Evolutionary conservation across 2,329 filamentous ascomycete species (phyloP).

Genomic region (Hawksworthiomyces lignivorus): DNA sequence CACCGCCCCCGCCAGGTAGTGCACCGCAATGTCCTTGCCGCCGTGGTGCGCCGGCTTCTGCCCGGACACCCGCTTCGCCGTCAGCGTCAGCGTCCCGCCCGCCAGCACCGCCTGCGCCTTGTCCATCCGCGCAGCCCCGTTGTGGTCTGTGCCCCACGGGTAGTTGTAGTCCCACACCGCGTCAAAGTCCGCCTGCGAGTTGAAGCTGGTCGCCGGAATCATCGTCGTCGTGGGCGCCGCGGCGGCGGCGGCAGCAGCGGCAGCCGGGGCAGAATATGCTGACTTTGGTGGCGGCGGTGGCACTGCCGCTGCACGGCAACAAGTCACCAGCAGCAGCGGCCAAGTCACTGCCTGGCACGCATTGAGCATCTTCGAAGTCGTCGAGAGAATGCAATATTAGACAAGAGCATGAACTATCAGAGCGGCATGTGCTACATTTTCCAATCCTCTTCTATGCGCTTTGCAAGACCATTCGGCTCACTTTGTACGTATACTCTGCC

Average conservation of each 20-base stretch:
- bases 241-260: not conserved
- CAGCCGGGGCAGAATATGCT: no score
- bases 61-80: slow-evolving; percentile 33
- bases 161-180: slow-evolving; percentile 45
- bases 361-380: not conserved
- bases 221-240: slow-evolving; percentile 22
- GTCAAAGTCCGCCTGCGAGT: slow-evolving; percentile 30
- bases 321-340: not conserved
- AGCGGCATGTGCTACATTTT: no score
- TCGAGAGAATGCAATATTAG: no score
- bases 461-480: no score
- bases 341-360: no score
- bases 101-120: slow-evolving; percentile 34
- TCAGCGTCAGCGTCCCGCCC: slow-evolving; percentile 30
- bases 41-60: slow-evolving; percentile 30
- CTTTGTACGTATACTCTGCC: no score
- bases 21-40: slow-evolving; percentile 34
- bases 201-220: slow-evolving; percentile 31
- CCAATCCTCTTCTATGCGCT: no score
- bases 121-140: slow-evolving; percentile 49
- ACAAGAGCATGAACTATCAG: no score
- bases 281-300: no score
- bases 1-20: slow-evolving; percentile 43
- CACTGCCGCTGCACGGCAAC: not conserved
- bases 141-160: slow-evolving; percentile 51